These are phyloP conservation scores for Monosporozyma solicola DNA, from an alignment of 805 yeast species.

Conservation along the genomic window DNA sequence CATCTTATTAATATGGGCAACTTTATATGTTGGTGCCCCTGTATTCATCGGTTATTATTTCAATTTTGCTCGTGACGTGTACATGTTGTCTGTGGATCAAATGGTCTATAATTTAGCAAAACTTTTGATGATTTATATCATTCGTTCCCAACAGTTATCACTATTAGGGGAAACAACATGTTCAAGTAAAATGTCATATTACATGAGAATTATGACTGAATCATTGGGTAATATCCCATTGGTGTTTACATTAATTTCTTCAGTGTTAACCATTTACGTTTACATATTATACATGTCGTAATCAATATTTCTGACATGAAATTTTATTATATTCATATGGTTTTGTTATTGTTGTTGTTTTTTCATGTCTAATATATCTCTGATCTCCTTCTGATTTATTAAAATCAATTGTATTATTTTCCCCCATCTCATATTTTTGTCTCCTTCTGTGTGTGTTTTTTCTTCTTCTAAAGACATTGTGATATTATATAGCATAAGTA, in stretches of 20 bases:
- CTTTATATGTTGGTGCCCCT: conserved; percentile 14
- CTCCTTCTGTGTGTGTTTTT: not conserved
- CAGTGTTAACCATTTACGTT: conserved; percentile 19
- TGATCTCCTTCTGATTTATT: not conserved
- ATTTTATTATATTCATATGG: not conserved
- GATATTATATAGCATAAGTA: no score
- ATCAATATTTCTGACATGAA: not conserved
- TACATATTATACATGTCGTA: not conserved
- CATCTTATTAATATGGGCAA: conserved; percentile 12
- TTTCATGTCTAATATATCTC: not conserved
- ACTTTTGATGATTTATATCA: conserved; percentile 11
- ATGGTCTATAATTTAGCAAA: conserved; percentile 25
- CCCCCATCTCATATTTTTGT: not conserved
- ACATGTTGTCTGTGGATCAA: conserved; percentile 23
- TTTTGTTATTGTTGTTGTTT: not conserved
- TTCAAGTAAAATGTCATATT: not conserved
- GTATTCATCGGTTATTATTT: conserved; percentile 19
- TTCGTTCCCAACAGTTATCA: not conserved
- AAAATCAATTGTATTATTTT: not conserved
- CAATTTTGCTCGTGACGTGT: conserved; percentile 26
- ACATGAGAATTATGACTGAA: conserved; percentile 3
- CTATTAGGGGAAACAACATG: not conserved
- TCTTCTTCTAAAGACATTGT: no score
- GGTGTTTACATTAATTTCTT: conserved; percentile 15
- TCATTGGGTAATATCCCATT: conserved; percentile 19